Evolutionary conservation across 257 asterid species (phyloP).

Genomic region (Penstemon eatonii): DNA sequence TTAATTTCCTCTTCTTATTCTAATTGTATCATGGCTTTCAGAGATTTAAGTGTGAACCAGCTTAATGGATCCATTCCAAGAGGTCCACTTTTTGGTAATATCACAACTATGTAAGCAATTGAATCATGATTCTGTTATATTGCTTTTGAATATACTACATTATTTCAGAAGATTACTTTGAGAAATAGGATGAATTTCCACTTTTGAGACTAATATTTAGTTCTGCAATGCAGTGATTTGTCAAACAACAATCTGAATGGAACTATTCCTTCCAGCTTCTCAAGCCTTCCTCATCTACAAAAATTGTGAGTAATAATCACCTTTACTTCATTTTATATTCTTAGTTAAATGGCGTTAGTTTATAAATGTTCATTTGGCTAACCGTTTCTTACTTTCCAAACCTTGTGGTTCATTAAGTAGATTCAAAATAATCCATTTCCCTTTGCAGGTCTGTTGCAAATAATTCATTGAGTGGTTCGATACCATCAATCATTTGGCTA

Average conservation of each 20-base stretch:
- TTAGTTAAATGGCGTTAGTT: slow-evolving; percentile 21
- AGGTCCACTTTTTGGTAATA: slow-evolving; percentile 54
- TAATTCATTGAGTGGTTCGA: slow-evolving; percentile 79
- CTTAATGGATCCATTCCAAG: slow-evolving; percentile 74
- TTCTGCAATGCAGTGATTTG: slow-evolving; percentile 59
- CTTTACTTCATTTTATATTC: slow-evolving; percentile 14
- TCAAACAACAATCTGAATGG: slow-evolving; percentile 78
- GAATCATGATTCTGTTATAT: slow-evolving; percentile 18
- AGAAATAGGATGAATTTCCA: slow-evolving; percentile 6
- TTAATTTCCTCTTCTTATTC: slow-evolving; percentile 10
- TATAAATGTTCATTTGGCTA: slow-evolving; percentile 3
- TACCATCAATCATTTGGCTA: slow-evolving; percentile 82
- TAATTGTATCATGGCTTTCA: slow-evolving; percentile 35
- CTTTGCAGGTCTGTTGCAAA: slow-evolving; percentile 74
- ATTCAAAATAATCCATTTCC: slow-evolving; percentile 24
- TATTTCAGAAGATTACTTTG: slow-evolving; percentile 4
- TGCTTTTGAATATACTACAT: not conserved
- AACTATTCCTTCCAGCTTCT: slow-evolving; percentile 74
- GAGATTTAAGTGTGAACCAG: slow-evolving; percentile 83
- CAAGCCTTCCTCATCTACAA: slow-evolving; percentile 75
- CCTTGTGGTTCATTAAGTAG: not conserved
- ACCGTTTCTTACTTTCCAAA: slow-evolving; percentile 16
- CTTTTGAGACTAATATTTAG: slow-evolving; percentile 15
- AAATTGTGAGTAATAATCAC: slow-evolving; percentile 61
- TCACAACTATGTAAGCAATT: slow-evolving; percentile 82